Conservation (phyloP, 768 basidiomycete genomes). For the Coprinopsis strossmayeri region DNA sequence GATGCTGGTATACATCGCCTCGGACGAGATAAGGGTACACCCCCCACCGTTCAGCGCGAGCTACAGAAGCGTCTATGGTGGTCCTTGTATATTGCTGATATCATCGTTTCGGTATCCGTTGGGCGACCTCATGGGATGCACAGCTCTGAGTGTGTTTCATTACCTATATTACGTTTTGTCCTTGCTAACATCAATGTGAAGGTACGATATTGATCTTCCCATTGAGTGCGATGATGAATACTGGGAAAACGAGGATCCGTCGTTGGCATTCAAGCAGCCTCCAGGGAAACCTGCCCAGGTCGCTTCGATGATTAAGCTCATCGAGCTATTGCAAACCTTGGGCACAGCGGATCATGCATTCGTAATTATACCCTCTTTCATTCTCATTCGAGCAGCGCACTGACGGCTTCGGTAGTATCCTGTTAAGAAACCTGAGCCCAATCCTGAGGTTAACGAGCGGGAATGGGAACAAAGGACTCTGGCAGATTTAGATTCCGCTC, state of each 20-base stretch:
- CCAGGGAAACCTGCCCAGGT: constrained; percentile 37
- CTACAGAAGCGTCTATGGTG: constrained; percentile 62
- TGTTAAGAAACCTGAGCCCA: too few relatives aligned
- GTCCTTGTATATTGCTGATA: constrained; percentile 37
- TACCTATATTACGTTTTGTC: neutral
- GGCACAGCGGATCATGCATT: constrained; percentile 50
- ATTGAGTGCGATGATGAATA: constrained; percentile 63
- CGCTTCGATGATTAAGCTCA: constrained; percentile 35
- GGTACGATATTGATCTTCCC: constrained; percentile 57
- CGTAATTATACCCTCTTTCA: constrained; percentile 24
- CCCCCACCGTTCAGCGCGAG: constrained; percentile 47
- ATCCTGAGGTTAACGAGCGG: too few relatives aligned
- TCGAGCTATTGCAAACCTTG: constrained; percentile 46
- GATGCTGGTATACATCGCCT: constrained; percentile 61
- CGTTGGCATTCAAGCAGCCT: constrained; percentile 48
- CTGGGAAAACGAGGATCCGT: constrained; percentile 42
- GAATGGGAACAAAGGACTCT: constrained; percentile 49
- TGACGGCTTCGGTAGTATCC: neutral
- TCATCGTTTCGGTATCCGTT: constrained; percentile 39
- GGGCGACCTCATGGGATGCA: constrained; percentile 65
- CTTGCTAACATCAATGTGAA: constrained; percentile 14
- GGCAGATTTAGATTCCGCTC: constrained; percentile 52
- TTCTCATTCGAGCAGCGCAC: neutral
- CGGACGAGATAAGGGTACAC: constrained; percentile 11
- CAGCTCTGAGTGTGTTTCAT: constrained; percentile 54